Conservation (phyloP, 2,329 filamentous ascomycete genomes). For the Xylariaceae sp. region DNA sequence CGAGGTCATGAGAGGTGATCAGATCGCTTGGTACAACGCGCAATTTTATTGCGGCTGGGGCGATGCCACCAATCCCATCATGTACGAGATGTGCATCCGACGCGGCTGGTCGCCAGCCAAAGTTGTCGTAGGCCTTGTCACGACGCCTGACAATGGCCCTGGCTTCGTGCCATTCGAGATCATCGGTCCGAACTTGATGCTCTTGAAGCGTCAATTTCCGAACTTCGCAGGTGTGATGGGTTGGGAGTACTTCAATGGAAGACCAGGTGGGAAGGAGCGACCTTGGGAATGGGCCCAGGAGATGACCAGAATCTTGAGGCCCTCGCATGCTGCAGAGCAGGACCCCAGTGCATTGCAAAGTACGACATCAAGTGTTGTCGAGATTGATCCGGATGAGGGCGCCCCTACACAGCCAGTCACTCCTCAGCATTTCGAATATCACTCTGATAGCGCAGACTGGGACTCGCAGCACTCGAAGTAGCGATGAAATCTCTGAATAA, state of each 20-base stretch:
- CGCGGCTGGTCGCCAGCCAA: slow-evolving; percentile 66
- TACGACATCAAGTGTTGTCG: neutral
- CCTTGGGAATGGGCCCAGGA: slow-evolving; percentile 73
- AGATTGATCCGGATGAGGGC: slow-evolving; percentile 23
- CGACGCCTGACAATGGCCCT: slow-evolving; percentile 67
- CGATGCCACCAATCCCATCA: slow-evolving; percentile 51
- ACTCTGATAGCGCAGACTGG: slow-evolving; percentile 25
- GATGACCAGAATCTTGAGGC: slow-evolving; percentile 48
- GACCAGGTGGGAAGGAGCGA: slow-evolving; percentile 54
- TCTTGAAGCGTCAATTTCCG: slow-evolving; percentile 56
- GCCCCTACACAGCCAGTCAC: slow-evolving; percentile 10
- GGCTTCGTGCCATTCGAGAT: slow-evolving; percentile 61
- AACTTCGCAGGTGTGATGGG: slow-evolving; percentile 78
- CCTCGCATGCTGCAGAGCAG: neutral
- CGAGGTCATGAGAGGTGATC: slow-evolving; percentile 59
- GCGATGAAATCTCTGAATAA: neutral
- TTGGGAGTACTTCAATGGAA: slow-evolving; percentile 81
- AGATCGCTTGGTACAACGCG: slow-evolving; percentile 77
- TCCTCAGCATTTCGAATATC: slow-evolving; percentile 27
- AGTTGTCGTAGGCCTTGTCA: slow-evolving; percentile 72
- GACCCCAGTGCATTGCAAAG: neutral
- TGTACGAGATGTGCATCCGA: slow-evolving; percentile 45
- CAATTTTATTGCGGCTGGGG: slow-evolving; percentile 88
- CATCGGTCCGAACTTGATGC: slow-evolving; percentile 55
- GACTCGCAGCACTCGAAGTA: slow-evolving; percentile 15